Conservation (phyloP, 225 moss, liverwort and hornwort species). For the Antitrichia curtipendula region DNA sequence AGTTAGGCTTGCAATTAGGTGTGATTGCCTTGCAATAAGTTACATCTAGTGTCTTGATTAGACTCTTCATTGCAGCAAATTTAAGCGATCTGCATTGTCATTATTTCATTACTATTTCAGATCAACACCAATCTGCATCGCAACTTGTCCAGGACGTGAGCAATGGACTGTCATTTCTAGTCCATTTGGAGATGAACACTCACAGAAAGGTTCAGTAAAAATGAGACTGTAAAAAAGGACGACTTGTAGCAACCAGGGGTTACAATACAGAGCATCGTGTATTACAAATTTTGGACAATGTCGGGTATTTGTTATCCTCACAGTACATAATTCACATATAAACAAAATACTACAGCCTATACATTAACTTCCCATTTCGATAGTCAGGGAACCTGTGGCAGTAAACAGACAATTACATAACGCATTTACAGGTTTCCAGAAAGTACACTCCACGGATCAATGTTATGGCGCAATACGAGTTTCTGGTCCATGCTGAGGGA, state of each 20-base stretch:
- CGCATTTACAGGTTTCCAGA: background rate
- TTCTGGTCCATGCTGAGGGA: background rate
- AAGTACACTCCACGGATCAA: background rate
- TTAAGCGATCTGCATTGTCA: background rate
- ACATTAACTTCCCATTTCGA: background rate
- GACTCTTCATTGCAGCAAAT: background rate
- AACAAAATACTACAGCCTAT: constrained; percentile 9
- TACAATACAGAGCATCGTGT: background rate
- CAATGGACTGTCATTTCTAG: background rate
- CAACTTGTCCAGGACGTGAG: background rate
- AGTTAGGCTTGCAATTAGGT: background rate
- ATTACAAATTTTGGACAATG: background rate
- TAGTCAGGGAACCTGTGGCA: constrained; percentile 1
- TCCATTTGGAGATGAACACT: background rate
- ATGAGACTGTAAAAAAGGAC: background rate
- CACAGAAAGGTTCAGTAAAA: background rate
- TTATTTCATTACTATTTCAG: background rate
- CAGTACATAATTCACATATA: constrained; percentile 15
- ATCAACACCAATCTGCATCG: background rate
- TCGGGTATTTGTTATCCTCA: background rate
- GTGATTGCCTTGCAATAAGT: background rate
- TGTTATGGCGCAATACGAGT: background rate
- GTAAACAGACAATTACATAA: background rate
- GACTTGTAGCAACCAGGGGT: background rate
- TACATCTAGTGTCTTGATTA: background rate